Base-by-base conservation (phyloP, 805 yeast species). In the Zygotorulaspora sp. region DNA sequence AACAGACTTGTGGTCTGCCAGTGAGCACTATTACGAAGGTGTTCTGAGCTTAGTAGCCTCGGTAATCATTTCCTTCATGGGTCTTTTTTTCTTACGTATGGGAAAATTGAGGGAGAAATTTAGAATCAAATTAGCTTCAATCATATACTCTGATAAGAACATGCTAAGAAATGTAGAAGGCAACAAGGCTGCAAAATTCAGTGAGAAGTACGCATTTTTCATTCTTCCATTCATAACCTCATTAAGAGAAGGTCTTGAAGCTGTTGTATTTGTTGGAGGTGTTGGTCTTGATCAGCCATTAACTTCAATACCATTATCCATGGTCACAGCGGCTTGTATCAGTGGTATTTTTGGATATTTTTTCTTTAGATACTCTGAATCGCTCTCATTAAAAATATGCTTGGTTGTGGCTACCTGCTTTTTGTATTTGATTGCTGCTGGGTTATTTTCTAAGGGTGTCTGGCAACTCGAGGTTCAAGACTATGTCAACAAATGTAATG, bases 11-110 rank as follows among this genome's bases (percentile, higher is more conserved):
- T 88, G 96, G 96, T 75, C 89, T 6, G 66, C 78, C 43, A 82
- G 96, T 27, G 97, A 88, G 58, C 77, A 92, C 52, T 70, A 85
- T 36, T 88, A 95, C 84, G 97, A 88, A 57, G 95, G 95, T 6
- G 63, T 79, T 1, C 78, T 88, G 55, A 82, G 90, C 49, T 69
- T 89, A 10, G 58, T 87, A 20, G 87, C 95, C 3, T 76, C 92
- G 13, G 52, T 82, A 1, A 77, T 88, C 41, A 88, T 88, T 43
- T 83, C 95, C 1, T 64, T 80, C 6, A 87, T 88, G 96, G 96
- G 96, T 0, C 54, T 86, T 22, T 83, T 90, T 38, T 76, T 88
- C 57, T 67, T 88, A 44, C 70, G 95, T 45, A 74, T 88, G 57
- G 85, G 88, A 49, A 80, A 83, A 55, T 67, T 88, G 72, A 80